Base-by-base conservation (phyloP, 495 filamentous ascomycete species). In the Penicillium manginii region DNA sequence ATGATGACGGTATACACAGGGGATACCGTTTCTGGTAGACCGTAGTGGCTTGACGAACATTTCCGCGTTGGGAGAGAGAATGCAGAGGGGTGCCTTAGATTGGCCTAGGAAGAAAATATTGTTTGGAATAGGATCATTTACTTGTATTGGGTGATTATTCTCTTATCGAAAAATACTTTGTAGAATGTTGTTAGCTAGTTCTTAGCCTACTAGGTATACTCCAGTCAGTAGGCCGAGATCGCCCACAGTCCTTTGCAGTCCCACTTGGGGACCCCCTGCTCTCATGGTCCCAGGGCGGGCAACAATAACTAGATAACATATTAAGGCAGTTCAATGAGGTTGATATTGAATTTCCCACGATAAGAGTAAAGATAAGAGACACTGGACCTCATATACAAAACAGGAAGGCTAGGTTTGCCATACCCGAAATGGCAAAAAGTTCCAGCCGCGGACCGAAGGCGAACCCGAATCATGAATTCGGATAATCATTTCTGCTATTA, bases 361-460 rank as follows among this genome's bases (percentile, higher is more conserved):
- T 43, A 43, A 12, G 19, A 47, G 45, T 26, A 55, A 32, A 63
- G 55, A 58, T 58, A 60, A 58, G 54, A 11, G 17, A 43, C 8
- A 32, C 46, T 57, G 73, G 67, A 75, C 51, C 46, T 50, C 22
- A 8, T 68, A 53, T 58, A 74, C 73, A 31, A 54, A 74, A 69
- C 33, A 3, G 69, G 72, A 61, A 64, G 58, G 59, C 23, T 18
- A 37, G 32, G 11, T 33, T 50, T 32, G 54, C 23, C 26, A 68
- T 74, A 55, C 74, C 71, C 35, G 32, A 71, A 70, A 65, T 18
- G 73, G 74, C 52, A 70, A 75, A 77, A 73, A 55, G 68, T 56
- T 75, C 74, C 74, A 65, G 58, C 17, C 19, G 19, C 48, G 60
- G 35, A 37, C 12, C 35, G 4, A 29, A 29, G 26, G 26, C 6